These are phyloP conservation scores for Aspergillus sp. DNA, from an alignment of 2,329 filamentous ascomycete species.

Conservation along the genomic window DNA sequence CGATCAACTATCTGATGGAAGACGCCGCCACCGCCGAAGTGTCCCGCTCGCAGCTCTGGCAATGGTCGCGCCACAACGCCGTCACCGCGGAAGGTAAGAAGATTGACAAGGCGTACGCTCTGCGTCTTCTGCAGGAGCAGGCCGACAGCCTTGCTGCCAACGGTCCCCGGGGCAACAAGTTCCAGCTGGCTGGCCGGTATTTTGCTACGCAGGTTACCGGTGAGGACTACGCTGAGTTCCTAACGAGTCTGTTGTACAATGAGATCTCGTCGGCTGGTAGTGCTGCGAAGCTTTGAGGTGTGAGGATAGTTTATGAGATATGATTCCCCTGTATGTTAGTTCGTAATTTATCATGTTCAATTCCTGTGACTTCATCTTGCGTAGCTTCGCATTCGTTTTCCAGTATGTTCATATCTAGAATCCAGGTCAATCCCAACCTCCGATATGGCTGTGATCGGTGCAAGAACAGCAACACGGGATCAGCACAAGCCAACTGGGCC, in stretches of 20 bases:
- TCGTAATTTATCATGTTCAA: constrained; percentile 3
- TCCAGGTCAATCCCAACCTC: too few species aligned
- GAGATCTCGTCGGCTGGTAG: constrained; percentile 54
- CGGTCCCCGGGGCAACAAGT: constrained; percentile 85
- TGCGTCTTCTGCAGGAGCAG: constrained; percentile 80
- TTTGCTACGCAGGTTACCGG: constrained; percentile 90
- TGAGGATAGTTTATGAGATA: constrained; percentile 15
- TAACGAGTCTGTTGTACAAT: constrained; percentile 76
- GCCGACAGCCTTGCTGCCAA: constrained; percentile 66
- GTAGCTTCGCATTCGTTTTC: neutral
- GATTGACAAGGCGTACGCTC: constrained; percentile 85
- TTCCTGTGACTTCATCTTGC: neutral
- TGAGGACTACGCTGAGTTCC: constrained; percentile 94
- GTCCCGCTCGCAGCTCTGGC: constrained; percentile 89
- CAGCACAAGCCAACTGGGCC: too few species aligned
- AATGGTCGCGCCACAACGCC: constrained; percentile 74
- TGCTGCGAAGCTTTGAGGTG: constrained; percentile 56
- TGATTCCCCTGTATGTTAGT: constrained; percentile 19
- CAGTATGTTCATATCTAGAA: neutral
- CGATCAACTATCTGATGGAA: constrained; percentile 98
- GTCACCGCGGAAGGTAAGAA: constrained; percentile 81
- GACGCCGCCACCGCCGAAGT: constrained; percentile 97
- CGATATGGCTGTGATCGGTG: too few species aligned
- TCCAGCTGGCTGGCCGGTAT: constrained; percentile 81
- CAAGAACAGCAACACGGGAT: too few species aligned